phyloP scores from a whole-genome alignment of 2,329 filamentous ascomycete species.

The Colletotrichum orchidophilum region DNA sequence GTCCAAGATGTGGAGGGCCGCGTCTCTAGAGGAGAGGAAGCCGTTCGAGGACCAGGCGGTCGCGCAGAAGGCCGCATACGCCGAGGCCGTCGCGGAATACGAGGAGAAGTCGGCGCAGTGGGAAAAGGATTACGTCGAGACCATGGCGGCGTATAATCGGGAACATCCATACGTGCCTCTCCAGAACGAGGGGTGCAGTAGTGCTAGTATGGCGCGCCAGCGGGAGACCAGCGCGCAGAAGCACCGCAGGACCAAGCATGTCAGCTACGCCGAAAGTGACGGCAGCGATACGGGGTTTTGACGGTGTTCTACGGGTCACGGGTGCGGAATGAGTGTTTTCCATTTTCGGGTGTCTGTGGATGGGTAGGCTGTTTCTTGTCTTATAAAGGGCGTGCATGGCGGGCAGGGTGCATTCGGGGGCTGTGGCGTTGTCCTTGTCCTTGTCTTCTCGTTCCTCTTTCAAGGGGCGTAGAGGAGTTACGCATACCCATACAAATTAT shows the following conservation, averaged over 20 bases:
- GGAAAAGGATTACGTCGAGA: constrained; percentile 72
- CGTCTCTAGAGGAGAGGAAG: constrained; percentile 72
- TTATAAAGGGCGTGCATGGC: neutral
- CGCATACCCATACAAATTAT: constrained; percentile 20
- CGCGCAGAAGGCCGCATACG: constrained; percentile 74
- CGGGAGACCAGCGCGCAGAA: constrained; percentile 39
- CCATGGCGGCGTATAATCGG: constrained; percentile 61
- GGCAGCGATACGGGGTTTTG: constrained; percentile 40
- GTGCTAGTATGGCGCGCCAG: neutral
- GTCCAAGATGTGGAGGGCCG: constrained; percentile 90
- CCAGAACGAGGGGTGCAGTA: constrained; percentile 37
- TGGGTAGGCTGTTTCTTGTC: neutral
- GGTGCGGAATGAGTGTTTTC: neutral
- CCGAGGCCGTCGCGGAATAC: constrained; percentile 65
- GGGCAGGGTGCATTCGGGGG: neutral
- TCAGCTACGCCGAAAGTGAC: constrained; percentile 49
- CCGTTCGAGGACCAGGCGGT: constrained; percentile 82
- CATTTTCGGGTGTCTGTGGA: neutral
- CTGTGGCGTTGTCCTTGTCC: neutral
- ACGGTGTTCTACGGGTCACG: neutral
- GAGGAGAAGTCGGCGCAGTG: constrained; percentile 73
- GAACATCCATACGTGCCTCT: constrained; percentile 58
- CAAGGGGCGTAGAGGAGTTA: constrained; percentile 19
- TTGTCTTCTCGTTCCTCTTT: neutral
- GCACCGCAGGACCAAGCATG: constrained; percentile 44